Conservation (phyloP, 2,329 filamentous ascomycete genomes). For the Cladophialophora bantiana region DNA sequence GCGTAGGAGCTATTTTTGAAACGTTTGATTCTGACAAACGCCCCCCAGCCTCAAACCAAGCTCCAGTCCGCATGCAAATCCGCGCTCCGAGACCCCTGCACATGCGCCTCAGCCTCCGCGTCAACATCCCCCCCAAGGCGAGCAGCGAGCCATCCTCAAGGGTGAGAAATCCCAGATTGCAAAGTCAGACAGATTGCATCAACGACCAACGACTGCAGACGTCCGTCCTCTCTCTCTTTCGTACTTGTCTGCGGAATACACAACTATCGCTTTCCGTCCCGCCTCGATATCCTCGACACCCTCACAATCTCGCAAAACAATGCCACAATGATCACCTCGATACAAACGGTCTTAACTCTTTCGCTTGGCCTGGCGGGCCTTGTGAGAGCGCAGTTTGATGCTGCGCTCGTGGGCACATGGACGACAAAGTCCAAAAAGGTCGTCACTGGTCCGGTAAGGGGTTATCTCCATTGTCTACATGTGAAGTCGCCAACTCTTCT, state of each 20-base stretch:
- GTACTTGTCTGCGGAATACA: background rate
- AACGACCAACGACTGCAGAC: conserved; percentile 17
- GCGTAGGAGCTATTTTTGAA: conserved; percentile 19
- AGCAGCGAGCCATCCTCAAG: conserved; percentile 18
- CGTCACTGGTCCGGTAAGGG: conserved; percentile 71
- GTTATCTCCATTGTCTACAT: background rate
- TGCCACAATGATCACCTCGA: conserved; percentile 36
- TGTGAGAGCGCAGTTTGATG: conserved; percentile 33
- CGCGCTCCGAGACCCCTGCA: conserved; percentile 13
- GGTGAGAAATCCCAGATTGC: conserved; percentile 21
- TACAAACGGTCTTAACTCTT: conserved; percentile 29
- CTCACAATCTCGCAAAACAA: conserved; percentile 17
- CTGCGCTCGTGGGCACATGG: conserved; percentile 73
- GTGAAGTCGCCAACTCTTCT: background rate
- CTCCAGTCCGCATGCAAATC: conserved; percentile 14
- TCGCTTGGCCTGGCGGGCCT: conserved; percentile 28
- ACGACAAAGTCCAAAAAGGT: conserved; percentile 73
- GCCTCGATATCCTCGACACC: conserved; percentile 4
- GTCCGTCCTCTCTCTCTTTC: conserved; percentile 12
- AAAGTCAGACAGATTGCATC: conserved; percentile 10
- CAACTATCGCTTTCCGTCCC: background rate
- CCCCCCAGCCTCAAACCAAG: conserved; percentile 24
- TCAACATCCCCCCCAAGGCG: conserved; percentile 18
- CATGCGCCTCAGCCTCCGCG: conserved; percentile 36
- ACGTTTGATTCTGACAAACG: background rate